These are phyloP conservation scores for Lecanicillium sp. DNA, from an alignment of 2,329 filamentous ascomycete genomes.

Conservation along the genomic window DNA sequence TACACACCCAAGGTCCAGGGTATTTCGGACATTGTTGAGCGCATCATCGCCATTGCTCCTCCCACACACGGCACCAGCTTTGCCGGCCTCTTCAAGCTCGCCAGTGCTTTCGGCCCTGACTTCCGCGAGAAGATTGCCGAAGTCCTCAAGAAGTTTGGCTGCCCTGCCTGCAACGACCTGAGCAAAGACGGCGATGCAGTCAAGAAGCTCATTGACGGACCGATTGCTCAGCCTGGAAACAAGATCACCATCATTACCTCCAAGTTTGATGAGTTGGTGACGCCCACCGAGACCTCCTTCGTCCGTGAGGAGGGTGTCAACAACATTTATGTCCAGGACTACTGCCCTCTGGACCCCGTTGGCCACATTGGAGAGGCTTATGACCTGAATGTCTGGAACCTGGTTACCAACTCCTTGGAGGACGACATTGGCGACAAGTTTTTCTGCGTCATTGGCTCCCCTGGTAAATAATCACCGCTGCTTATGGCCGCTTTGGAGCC, in stretches of 20 bases:
- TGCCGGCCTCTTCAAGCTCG: conserved; percentile 10
- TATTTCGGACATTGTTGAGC: conserved; percentile 10
- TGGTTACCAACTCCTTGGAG: conserved; percentile 11
- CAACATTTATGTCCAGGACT: conserved; percentile 13
- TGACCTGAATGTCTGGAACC: conserved; percentile 11
- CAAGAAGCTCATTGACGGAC: conserved; percentile 10
- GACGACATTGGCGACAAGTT: conserved; percentile 9
- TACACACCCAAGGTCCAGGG: conserved; percentile 14
- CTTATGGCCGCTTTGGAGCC: too few species aligned
- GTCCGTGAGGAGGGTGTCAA: conserved; percentile 11
- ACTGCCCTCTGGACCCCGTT: conserved; percentile 11
- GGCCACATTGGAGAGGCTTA: conserved; percentile 12
- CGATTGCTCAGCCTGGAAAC: conserved; percentile 11
- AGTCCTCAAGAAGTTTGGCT: conserved; percentile 10
- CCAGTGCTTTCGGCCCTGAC: conserved; percentile 2
- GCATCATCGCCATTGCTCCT: conserved; percentile 12
- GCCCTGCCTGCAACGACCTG: conserved; percentile 12
- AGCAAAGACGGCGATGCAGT: conserved; percentile 7
- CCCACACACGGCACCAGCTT: conserved; percentile 17
- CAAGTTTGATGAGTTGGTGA: conserved; percentile 11
- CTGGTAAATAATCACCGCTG: conserved; percentile 6
- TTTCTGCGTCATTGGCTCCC: conserved; percentile 2
- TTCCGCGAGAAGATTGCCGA: conserved; percentile 2
- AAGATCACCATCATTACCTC: conserved; percentile 12
- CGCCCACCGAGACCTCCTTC: conserved; percentile 6